Conservation (phyloP, 164 flowering plant genomes). For the Vitis riparia region DNA sequence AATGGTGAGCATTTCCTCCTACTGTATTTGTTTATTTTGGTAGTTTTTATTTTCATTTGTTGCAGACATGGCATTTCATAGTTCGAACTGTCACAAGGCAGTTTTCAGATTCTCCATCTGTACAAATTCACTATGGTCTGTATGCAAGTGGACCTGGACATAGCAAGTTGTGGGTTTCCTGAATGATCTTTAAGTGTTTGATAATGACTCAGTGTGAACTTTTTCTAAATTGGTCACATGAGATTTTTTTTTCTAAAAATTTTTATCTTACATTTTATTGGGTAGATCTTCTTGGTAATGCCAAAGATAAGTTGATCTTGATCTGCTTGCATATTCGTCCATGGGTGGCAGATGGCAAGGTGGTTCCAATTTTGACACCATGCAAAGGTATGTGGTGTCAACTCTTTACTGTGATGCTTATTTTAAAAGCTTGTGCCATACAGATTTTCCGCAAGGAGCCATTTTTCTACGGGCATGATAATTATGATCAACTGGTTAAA, state of each 20-base stretch:
- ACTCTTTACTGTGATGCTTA: constrained; percentile 18
- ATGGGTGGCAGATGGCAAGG: constrained; percentile 17
- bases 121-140: neutral
- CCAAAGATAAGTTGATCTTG: constrained; percentile 17
- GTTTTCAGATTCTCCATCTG: neutral
- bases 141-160: constrained; percentile 9
- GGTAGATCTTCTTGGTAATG: constrained; percentile 1
- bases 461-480: constrained; percentile 95
- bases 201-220: neutral
- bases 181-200: neutral
- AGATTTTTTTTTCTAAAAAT: neutral
- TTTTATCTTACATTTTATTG: neutral
- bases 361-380: constrained; percentile 10
- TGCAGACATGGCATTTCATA: neutral
- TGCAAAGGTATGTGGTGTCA: constrained; percentile 7
- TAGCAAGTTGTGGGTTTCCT: constrained; percentile 6
- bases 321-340: constrained; percentile 24
- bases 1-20: constrained; percentile 59
- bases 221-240: neutral
- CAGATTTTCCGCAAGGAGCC: constrained; percentile 96
- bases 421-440: constrained; percentile 13
- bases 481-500: constrained; percentile 95
- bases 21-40: neutral
- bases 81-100: neutral
- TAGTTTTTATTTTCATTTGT: neutral